These are phyloP conservation scores for Hordeum vulgare DNA, from an alignment of 176 grass and related monocot genomes.

Conservation along the genomic window DNA sequence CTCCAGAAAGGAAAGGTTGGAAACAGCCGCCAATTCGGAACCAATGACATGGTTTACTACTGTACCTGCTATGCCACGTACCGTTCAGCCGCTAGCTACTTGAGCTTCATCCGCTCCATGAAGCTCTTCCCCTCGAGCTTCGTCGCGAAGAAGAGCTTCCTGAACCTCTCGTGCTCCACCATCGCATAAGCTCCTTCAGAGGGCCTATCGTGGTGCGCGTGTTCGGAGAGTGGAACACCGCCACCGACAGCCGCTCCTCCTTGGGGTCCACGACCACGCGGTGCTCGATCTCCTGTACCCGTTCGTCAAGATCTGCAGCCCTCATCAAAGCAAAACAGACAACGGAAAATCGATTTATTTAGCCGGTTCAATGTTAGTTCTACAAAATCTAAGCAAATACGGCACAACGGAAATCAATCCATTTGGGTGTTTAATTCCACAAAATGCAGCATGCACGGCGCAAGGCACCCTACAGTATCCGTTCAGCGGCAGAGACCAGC, in stretches of 20 bases:
- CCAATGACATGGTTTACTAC: too few species aligned
- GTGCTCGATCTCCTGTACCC: slow-evolving; percentile 58
- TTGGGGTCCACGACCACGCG: slow-evolving; percentile 24
- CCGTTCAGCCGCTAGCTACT: not conserved
- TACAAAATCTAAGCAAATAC: too few species aligned
- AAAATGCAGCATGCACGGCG: not conserved
- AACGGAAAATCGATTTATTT: too few species aligned
- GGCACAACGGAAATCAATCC: too few species aligned
- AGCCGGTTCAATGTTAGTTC: too few species aligned
- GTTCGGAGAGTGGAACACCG: slow-evolving; percentile 44
- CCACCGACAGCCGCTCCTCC: slow-evolving; percentile 38
- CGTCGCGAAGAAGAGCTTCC: slow-evolving; percentile 27
- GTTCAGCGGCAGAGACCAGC: not conserved
- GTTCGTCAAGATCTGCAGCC: slow-evolving; percentile 39
- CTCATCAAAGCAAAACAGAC: not conserved
- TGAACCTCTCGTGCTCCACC: slow-evolving; percentile 12
- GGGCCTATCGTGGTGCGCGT: slow-evolving; percentile 29
- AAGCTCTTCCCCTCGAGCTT: slow-evolving; percentile 31
- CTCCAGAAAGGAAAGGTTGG: too few species aligned
- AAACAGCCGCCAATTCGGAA: too few species aligned
- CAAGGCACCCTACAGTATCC: not conserved
- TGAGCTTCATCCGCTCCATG: slow-evolving; percentile 19
- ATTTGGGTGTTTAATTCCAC: not conserved
- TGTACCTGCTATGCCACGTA: not conserved
- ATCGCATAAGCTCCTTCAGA: slow-evolving; percentile 16